A percentile compares a stretch with the other conserved stretches of the same genome.
Evolutionary conservation across 2,329 filamentous ascomycete genomes (phyloP).

Genomic region (Verticillium zaregamsianum): DNA sequence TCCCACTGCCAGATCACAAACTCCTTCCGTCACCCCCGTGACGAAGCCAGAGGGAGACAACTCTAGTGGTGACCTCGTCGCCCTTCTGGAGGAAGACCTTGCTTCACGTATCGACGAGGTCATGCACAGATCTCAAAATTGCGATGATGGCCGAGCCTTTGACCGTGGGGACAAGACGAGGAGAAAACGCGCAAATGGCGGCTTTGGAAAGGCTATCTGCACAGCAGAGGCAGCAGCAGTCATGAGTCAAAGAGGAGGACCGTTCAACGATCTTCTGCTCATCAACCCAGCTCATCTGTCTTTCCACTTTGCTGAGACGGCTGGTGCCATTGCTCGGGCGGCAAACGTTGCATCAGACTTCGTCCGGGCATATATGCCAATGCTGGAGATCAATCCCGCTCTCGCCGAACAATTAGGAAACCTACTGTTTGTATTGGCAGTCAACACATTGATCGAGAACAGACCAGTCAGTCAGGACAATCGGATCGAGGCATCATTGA

Average conservation of each 20-base stretch:
- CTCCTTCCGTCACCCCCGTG: neutral
- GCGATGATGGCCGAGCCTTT: neutral
- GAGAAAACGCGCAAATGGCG: neutral
- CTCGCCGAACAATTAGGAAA: neutral
- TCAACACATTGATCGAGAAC: neutral
- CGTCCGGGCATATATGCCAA: neutral
- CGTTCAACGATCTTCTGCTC: neutral
- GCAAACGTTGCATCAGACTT: neutral
- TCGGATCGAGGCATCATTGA: neutral
- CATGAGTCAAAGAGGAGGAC: neutral
- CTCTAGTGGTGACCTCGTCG: neutral
- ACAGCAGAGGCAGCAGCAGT: neutral
- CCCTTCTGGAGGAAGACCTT: neutral
- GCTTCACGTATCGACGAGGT: neutral
- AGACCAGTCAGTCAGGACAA: neutral
- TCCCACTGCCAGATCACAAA: neutral
- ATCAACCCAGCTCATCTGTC: neutral
- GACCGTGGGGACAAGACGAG: neutral
- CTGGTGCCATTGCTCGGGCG: neutral
- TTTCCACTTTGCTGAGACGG: neutral
- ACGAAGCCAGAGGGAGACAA: neutral
- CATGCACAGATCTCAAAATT: neutral
- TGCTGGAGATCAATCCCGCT: neutral
- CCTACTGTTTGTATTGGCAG: neutral
- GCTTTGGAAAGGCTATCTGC: neutral